Evolutionary conservation across 2,329 filamentous ascomycete species (phyloP).

Genomic region (Xylariaceae sp.): DNA sequence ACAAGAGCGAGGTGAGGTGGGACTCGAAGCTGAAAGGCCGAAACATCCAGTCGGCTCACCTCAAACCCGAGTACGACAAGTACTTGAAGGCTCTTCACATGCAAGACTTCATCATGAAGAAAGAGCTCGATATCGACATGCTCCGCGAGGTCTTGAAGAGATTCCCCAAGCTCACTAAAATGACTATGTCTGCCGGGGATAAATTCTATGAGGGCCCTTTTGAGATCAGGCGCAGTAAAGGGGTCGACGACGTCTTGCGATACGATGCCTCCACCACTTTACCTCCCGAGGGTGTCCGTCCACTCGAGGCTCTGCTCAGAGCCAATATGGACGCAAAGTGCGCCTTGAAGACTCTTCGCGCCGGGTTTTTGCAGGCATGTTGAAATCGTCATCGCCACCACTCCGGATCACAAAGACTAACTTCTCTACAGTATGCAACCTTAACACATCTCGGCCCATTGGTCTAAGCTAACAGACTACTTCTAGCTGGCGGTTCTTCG

Average conservation of each 20-base stretch:
- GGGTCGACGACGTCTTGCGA: slow-evolving; percentile 8
- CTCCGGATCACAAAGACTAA: too few relatives aligned
- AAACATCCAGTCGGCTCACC: slow-evolving; percentile 7
- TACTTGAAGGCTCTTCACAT: slow-evolving; percentile 16
- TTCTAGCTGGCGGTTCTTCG: slow-evolving; percentile 23
- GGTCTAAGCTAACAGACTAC: not conserved
- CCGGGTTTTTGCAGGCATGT: slow-evolving; percentile 15
- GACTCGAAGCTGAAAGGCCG: slow-evolving; percentile 9
- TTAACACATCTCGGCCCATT: too few relatives aligned
- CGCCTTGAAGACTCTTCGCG: slow-evolving; percentile 18
- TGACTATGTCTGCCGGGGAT: slow-evolving; percentile 19
- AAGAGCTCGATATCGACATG: slow-evolving; percentile 13
- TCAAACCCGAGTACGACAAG: slow-evolving; percentile 17
- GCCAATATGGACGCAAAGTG: slow-evolving; percentile 18
- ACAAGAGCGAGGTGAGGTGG: slow-evolving; percentile 13
- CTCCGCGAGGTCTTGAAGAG: slow-evolving; percentile 22
- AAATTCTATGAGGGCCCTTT: slow-evolving; percentile 11
- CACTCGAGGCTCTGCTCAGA: slow-evolving; percentile 23
- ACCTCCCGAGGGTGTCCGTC: slow-evolving; percentile 20
- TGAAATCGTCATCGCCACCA: too few relatives aligned
- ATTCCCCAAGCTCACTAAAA: slow-evolving; percentile 19
- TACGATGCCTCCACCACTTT: not conserved
- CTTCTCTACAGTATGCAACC: too few relatives aligned
- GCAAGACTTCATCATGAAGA: slow-evolving; percentile 17
- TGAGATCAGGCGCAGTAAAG: slow-evolving; percentile 11